Percentiles rank a stretch among this genome's conserved stretches.
Conservation (phyloP, 2,329 filamentous ascomycete genomes). For the Neopestalotiopsis sp. region DNA sequence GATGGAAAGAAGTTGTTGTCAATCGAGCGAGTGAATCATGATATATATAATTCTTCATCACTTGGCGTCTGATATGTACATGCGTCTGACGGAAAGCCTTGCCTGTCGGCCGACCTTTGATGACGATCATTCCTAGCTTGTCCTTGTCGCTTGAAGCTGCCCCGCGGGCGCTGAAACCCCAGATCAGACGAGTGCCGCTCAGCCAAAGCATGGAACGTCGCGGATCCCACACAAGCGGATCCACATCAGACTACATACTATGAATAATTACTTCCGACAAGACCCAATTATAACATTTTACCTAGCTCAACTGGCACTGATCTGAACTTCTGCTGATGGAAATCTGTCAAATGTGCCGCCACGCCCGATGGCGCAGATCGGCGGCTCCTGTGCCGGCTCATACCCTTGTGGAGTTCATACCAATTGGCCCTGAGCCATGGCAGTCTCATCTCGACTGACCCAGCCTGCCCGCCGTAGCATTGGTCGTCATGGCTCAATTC, state of each 20-base stretch:
- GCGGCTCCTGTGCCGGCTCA: not conserved
- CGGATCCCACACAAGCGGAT: conserved; percentile 12
- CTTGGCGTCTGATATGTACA: not conserved
- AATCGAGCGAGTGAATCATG: not conserved
- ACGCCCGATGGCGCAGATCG: not conserved
- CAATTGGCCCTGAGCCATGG: conserved; percentile 1
- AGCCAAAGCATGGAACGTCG: conserved; percentile 16
- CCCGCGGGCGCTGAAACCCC: conserved; percentile 12
- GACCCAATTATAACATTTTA: not conserved
- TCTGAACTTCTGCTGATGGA: not conserved
- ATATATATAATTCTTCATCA: not conserved
- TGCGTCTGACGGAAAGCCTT: not conserved
- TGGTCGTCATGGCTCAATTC: not conserved
- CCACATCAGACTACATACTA: not conserved
- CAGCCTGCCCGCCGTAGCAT: not conserved
- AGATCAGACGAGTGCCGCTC: conserved; percentile 9
- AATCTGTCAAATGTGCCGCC: not conserved
- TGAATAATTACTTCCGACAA: not conserved
- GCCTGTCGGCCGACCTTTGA: not conserved
- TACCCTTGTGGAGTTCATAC: not conserved
- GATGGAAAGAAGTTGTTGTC: not conserved
- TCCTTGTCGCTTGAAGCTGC: not conserved
- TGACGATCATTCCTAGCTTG: not conserved
- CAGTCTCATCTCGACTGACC: not conserved
- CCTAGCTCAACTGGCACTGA: not conserved